phyloP scores from a whole-genome alignment of 2,329 filamentous ascomycete genomes.

The Graphiopsis chlorocephala region DNA sequence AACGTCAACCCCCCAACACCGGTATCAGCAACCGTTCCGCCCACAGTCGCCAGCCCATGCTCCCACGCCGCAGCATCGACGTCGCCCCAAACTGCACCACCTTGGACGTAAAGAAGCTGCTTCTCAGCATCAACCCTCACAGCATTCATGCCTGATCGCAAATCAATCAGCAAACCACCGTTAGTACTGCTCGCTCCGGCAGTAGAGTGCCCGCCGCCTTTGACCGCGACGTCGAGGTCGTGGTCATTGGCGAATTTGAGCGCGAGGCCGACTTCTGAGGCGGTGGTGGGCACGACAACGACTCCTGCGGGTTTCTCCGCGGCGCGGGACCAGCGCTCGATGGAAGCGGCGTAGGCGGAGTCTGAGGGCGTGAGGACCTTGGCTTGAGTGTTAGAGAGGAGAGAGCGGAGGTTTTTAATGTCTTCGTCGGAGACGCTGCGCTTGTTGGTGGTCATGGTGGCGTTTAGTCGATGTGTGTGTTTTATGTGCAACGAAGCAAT shows the following conservation, averaged over 20 bases:
- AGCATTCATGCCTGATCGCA: conserved; percentile 47
- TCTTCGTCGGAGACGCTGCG: conserved; percentile 17
- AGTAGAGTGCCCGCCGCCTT: conserved; percentile 57
- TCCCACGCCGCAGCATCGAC: conserved; percentile 49
- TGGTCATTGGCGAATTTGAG: conserved; percentile 46
- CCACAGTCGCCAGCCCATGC: conserved; percentile 57
- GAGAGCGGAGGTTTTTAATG: conserved; percentile 20
- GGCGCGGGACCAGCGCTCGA: conserved; percentile 27
- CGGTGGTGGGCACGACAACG: conserved; percentile 43
- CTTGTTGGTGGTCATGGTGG: neutral
- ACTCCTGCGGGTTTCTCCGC: conserved; percentile 37
- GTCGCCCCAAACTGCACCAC: conserved; percentile 27
- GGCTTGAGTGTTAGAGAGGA: conserved; percentile 19
- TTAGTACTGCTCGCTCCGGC: conserved; percentile 50
- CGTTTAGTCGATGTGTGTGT: neutral
- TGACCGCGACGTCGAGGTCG: conserved; percentile 51
- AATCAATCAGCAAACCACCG: conserved; percentile 56
- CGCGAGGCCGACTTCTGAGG: conserved; percentile 42
- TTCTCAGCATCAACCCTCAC: conserved; percentile 49
- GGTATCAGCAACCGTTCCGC: conserved; percentile 62
- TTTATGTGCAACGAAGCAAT: neutral
- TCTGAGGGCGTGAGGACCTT: conserved; percentile 20
- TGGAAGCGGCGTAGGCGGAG: conserved; percentile 21
- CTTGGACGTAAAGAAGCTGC: conserved; percentile 28
- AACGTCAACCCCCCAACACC: conserved; percentile 53